phyloP scores from a whole-genome alignment of 2,329 filamentous ascomycete species.

The Aspergillus clavatus region DNA sequence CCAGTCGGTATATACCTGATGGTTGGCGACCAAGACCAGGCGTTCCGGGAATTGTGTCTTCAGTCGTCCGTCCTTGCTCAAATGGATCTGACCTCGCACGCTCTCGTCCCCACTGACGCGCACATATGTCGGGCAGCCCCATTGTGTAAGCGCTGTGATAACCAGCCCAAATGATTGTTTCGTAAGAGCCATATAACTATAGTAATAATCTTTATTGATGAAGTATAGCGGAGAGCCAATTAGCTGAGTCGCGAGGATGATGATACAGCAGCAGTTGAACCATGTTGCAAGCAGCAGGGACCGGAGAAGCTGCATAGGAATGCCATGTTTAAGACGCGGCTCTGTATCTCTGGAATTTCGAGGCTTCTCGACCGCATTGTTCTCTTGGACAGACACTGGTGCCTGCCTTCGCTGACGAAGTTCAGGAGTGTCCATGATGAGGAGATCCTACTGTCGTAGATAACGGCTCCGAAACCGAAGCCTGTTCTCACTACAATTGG shows the following conservation, averaged over 20 bases:
- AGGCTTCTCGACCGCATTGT: conserved; percentile 11
- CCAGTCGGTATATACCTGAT: conserved; percentile 67
- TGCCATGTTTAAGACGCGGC: conserved; percentile 42
- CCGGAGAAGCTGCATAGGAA: conserved; percentile 42
- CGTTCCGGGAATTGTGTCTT: conserved; percentile 58
- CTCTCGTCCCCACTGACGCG: conserved; percentile 59
- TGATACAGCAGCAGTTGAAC: conserved; percentile 41
- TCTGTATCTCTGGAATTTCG: conserved; percentile 23
- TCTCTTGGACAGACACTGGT: conserved; percentile 13
- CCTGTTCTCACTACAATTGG: not conserved
- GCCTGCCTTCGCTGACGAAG: conserved; percentile 29
- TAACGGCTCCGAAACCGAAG: not conserved
- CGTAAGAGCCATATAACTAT: conserved; percentile 61
- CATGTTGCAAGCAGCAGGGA: conserved; percentile 42
- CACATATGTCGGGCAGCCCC: conserved; percentile 59
- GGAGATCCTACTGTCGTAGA: too few relatives aligned
- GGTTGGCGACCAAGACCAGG: conserved; percentile 59
- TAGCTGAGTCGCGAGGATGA: conserved; percentile 53
- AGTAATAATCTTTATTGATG: conserved; percentile 57
- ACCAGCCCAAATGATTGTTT: conserved; percentile 62
- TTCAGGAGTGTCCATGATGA: conserved; percentile 30
- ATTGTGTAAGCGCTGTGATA: conserved; percentile 58
- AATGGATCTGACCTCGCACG: conserved; percentile 54
- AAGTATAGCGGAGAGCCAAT: conserved; percentile 58
- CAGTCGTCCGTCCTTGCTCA: conserved; percentile 54